Evolutionary conservation across 345 rosid species (phyloP), one percentile per base, ranked within the genome.

Genomic region (Orychophragmus violaceus): DNA sequence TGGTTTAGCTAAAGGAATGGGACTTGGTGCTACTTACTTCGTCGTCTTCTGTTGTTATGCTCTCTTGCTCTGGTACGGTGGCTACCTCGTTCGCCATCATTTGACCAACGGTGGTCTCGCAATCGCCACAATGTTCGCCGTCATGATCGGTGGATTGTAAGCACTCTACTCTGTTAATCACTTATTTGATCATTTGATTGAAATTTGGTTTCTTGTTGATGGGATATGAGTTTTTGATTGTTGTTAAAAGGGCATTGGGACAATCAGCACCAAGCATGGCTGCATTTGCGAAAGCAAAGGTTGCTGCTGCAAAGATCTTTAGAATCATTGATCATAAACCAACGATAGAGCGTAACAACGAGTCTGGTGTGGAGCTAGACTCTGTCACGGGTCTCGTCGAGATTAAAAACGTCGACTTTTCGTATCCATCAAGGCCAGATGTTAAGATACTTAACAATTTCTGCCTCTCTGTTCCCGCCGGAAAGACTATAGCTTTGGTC

Each of bases 101-200:
- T 83, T 78, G 64, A 93, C 98, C 54, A 88, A 90, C 71, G 97
- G 97, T 66, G 97, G 97, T 37, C 96, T 93, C 19, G 97, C 98
- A 4, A 88, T 93, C 27, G 80, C 98, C 30, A 93, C 98, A 58
- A 93, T 93, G 98, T 93, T 93, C 64, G 91, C 96, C 1, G 97
- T 90, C 44, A 93, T 93, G 97, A 82, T 93, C 6, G 98, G 98
- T 71, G 98, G 98, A 67, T 58, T 93, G 98, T 93, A 77, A 85
- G 97, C 78, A 46, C 61, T 71, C 32, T 32, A 27, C 49, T 62
- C 44, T 63, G 33, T 55, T 74, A 63, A 12, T 39, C 6, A 19
- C 28, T 22, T 16, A 44, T 0, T 11, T 65, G 3, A 10, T 29
- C 8, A 3, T 52, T 23, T 44, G 36, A 12, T 41, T 32, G 14